Evolutionary conservation across 2,329 filamentous ascomycete genomes (phyloP).

Genomic region (Akanthomyces lecanii): DNA sequence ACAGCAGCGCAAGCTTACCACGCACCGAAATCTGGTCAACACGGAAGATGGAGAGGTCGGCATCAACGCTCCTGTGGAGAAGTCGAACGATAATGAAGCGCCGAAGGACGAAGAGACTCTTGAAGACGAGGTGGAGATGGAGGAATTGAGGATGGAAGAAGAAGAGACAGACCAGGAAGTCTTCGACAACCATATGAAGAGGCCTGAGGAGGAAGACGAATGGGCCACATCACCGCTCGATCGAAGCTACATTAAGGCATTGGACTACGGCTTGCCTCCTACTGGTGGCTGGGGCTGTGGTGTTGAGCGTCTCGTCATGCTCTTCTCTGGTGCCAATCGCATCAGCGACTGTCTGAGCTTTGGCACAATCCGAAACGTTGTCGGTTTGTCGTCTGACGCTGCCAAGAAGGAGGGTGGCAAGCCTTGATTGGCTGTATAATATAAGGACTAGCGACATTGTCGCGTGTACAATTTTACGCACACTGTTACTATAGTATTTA

Average conservation of each 20-base stretch:
- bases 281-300: slow-evolving; percentile 97
- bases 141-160: slow-evolving; percentile 20
- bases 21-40: slow-evolving; percentile 41
- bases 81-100: slow-evolving; percentile 2
- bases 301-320: slow-evolving; percentile 85
- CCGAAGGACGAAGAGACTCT: slow-evolving; percentile 13
- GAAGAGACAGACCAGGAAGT: slow-evolving; percentile 34
- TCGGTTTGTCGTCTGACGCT: slow-evolving; percentile 40
- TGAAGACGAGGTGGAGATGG: slow-evolving; percentile 17
- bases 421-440: background rate
- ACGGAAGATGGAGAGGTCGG: slow-evolving; percentile 30
- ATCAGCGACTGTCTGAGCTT: slow-evolving; percentile 88
- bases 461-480: slow-evolving; percentile 7
- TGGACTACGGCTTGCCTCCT: slow-evolving; percentile 89
- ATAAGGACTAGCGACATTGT: background rate
- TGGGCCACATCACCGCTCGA: slow-evolving; percentile 53
- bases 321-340: slow-evolving; percentile 71
- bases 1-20: slow-evolving; percentile 77
- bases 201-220: slow-evolving; percentile 33
- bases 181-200: slow-evolving; percentile 1
- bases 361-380: slow-evolving; percentile 71
- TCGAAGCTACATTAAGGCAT: slow-evolving; percentile 75
- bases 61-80: slow-evolving; percentile 21
- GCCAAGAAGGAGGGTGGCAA: slow-evolving; percentile 4
- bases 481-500: background rate